Evolutionary conservation across 1,284 basidiomycete species (phyloP), one percentile per base, ranked within the genome.

Genomic region (Hemileia vastatrix): DNA sequence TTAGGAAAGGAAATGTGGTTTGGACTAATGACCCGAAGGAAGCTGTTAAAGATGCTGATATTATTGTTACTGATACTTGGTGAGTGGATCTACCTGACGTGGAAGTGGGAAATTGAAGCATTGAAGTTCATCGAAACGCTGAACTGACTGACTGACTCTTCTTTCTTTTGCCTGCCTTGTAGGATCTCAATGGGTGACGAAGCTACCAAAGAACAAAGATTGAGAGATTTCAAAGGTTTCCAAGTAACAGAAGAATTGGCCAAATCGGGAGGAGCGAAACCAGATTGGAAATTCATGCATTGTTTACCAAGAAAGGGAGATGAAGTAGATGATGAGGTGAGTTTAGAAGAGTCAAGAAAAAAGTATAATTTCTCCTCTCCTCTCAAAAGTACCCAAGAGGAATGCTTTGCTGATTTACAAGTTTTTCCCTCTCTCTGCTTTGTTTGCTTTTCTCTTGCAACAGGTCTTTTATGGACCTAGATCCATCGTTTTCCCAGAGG

Each of bases 131-230:
- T 27, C 27, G 27, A 27, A 27, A 27, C 27, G 27, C 27, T 27
- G 27, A 27, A 27, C 27, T 27, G 27, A 27, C 27, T 27, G 27
- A 27, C 27, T 27, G 27, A 27, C 27, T 27, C 27, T 27, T 27
- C 27, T 27, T 27, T 27, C 27, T 27, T 27, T 27, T 27, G 27
- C 27, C 27, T 27, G 27, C 27, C 23, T 19, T 8, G 19, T 70
- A 90, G 88, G 89, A 92, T 98, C 71, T 94, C 90, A 3, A 98
- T 98, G 94, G 95, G 94, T 27, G 92, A 96, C 77, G 95, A 98
- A 77, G 86, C 86, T 1, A 90, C 96, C 76, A 92, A 93, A 71
- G 86, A 80, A n/a, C 85, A 90, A 71, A 85, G 94, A 36, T 77
- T 96, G 54, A 79, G 83, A 60, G 92, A 91, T 65, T 98, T 98